Conservation (phyloP, 805 yeast genomes). For the Metschnikowia shivogae region DNA sequence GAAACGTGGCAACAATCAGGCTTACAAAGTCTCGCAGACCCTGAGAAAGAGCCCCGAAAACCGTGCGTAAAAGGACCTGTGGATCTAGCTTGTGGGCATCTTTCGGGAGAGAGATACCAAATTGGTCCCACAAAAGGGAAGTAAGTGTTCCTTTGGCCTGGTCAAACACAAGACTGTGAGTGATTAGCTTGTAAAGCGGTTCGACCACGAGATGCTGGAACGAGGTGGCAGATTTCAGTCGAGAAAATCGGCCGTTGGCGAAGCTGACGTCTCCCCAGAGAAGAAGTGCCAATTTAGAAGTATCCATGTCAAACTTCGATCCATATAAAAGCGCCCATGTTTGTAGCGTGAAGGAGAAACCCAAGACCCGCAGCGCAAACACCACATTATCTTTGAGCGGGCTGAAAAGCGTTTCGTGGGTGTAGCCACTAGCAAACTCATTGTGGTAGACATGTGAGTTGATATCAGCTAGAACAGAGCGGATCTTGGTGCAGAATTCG, state of each 20-base stretch:
- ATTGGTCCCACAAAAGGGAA: conserved; percentile 43
- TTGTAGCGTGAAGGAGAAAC: conserved; percentile 60
- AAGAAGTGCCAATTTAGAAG: conserved; percentile 43
- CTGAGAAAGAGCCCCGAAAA: conserved; percentile 54
- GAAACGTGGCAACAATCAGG: conserved; percentile 23
- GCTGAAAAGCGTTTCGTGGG: conserved; percentile 37
- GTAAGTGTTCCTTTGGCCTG: conserved; percentile 36
- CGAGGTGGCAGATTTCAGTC: conserved; percentile 30
- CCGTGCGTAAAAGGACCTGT: conserved; percentile 50
- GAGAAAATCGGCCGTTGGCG: conserved; percentile 45
- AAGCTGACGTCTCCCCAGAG: conserved; percentile 79
- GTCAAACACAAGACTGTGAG: conserved; percentile 54
- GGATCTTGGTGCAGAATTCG: conserved; percentile 69
- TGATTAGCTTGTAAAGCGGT: conserved; percentile 75
- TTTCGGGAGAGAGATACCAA: conserved; percentile 43
- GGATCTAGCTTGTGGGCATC: conserved; percentile 49
- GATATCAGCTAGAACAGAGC: conserved; percentile 57
- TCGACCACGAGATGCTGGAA: conserved; percentile 65
- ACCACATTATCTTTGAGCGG: conserved; percentile 66
- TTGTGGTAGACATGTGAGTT: conserved; percentile 47
- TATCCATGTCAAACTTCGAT: conserved; percentile 15
- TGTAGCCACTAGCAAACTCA: conserved; percentile 24
- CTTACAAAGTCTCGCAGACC: conserved; percentile 50
- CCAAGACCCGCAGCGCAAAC: conserved; percentile 65
- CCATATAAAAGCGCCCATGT: conserved; percentile 59